phyloP scores from a whole-genome alignment of 345 rosid species.

The Diplotaxis tenuifolia region DNA sequence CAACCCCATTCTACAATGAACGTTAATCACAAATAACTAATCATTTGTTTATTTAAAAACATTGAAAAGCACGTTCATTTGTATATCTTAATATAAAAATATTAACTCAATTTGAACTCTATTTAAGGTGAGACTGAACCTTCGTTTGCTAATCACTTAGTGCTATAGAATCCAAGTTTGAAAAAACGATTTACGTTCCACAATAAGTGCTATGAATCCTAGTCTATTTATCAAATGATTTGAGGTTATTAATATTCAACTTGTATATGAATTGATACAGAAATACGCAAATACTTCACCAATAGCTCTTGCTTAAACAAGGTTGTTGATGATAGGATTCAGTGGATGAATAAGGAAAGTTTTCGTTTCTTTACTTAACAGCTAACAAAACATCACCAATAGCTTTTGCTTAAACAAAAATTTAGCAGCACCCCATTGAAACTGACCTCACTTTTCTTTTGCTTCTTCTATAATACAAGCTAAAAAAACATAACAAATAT shows the following conservation, averaged over 20 bases:
- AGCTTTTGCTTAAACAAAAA: slow-evolving; percentile 19
- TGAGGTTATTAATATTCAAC: not conserved
- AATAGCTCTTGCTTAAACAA: not conserved
- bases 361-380: slow-evolving; percentile 17
- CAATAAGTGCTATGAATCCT: not conserved
- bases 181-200: not conserved
- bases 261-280: not conserved
- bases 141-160: not conserved
- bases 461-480: not conserved
- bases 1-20: not conserved
- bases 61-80: not conserved
- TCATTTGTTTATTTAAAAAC: not conserved
- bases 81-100: not conserved
- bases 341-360: not conserved
- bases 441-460: not conserved
- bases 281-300: not conserved
- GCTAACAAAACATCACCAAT: slow-evolving; percentile 7
- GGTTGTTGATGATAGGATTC: not conserved
- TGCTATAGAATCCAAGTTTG: not conserved
- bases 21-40: not conserved
- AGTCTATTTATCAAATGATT: not conserved
- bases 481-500: not conserved
- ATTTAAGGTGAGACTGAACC: not conserved
- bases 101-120: not conserved
- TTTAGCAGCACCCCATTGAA: not conserved